These are phyloP conservation scores for Syncephalastrum racemosum DNA, from an alignment of 371 early-diverging fungal species.

Conservation along the genomic window DNA sequence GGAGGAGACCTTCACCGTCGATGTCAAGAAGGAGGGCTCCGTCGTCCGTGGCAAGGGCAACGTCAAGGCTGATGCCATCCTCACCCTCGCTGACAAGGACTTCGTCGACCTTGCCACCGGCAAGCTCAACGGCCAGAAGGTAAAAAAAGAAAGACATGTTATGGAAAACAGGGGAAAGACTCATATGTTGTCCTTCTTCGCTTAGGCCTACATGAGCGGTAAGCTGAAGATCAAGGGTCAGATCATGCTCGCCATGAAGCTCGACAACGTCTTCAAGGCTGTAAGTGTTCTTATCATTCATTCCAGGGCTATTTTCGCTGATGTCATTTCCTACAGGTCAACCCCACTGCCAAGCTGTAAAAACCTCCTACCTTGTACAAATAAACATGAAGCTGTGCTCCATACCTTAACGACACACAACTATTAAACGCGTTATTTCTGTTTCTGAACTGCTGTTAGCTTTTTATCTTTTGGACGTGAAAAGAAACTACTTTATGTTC, in stretches of 20 bases:
- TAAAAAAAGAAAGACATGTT: neutral
- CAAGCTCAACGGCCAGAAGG: slow-evolving; percentile 72
- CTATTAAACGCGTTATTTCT: no score
- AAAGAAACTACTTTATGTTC: no score
- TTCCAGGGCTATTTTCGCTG: neutral
- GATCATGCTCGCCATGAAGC: slow-evolving; percentile 83
- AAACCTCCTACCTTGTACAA: no score
- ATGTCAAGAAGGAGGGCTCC: slow-evolving; percentile 69
- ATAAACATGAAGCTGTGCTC: no score
- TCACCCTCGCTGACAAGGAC: slow-evolving; percentile 71
- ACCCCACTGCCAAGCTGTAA: no score
- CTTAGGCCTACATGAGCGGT: slow-evolving; percentile 81
- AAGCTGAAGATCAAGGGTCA: slow-evolving; percentile 87
- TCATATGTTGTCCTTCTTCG: neutral
- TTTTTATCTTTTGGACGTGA: no score
- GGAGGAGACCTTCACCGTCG: slow-evolving; percentile 73
- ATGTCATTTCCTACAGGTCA: slow-evolving; percentile 1
- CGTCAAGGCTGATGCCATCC: slow-evolving; percentile 64
- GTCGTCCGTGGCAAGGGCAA: slow-evolving; percentile 66
- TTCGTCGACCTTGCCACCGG: slow-evolving; percentile 84
- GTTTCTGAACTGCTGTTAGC: no score
- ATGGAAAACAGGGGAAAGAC: neutral
- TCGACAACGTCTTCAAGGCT: slow-evolving; percentile 68
- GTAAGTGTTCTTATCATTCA: slow-evolving; percentile 25
- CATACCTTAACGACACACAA: no score